Evolutionary conservation across 2,329 filamentous ascomycete genomes (phyloP), one percentile per base, ranked within the genome.

Genomic region (Fusarium coicis): DNA sequence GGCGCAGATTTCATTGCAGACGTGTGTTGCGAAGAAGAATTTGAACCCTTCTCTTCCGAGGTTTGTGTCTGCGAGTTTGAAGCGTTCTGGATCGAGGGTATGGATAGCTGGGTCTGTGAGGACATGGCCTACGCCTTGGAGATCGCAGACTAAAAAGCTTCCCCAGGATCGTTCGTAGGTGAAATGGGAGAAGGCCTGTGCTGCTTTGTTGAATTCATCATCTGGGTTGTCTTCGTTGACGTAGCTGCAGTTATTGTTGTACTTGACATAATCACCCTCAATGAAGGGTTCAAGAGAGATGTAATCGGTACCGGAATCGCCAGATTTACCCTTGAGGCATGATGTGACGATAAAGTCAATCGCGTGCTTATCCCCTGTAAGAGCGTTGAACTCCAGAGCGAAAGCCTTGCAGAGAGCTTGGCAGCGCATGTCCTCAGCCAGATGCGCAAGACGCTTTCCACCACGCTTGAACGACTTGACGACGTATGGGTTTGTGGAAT

Each of bases 121-220:
- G 10, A 79, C 47, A 19, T 74, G 47, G 26, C 78, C 81, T 2
- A 83, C 81, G 11, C 83, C 82, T 63, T 84, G 82, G 1, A 84
- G 70, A 68, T 84, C 81, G 47, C 60, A 72, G 12, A 84, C 79
- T 2, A 84, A 34, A 37, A 84, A 78, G 19, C 64, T 62, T n/a
- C 82, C 83, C 54, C 69, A 69, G 0, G 83, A 84, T 3, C 83
- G 79, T 74, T 84, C 83, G 47, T 82, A 84, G 4, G 83, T 83
- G 44, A 84, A 84, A 60, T 84, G 83, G 1, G 81, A 83, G 62
- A 84, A 84, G 1, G 82, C 83, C 46, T 84, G 83, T 0, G 82
- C 82, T 4, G 78, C 76, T 23, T 75, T 60, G 58, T 79, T 81
- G 67, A 77, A 76, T 10, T 63, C 66, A 34, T 76, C 69, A 3